phyloP scores from a whole-genome alignment of 176 grass and related monocot species.

The Aegilops longissima region DNA sequence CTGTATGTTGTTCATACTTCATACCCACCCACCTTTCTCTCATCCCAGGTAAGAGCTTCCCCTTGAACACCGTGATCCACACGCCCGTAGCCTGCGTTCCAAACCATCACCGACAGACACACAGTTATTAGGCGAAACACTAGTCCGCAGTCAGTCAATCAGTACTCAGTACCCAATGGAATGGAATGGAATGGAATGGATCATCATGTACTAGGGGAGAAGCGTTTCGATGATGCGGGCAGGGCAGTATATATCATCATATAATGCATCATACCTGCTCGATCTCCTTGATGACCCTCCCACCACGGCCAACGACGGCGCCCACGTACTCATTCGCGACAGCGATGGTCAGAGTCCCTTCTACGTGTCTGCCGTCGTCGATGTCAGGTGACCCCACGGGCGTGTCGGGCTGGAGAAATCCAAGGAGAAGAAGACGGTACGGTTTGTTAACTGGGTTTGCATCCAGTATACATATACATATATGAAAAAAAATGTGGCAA shows the following conservation, averaged over 20 bases:
- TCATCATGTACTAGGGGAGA: too few relatives aligned
- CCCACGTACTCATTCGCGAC: constrained; percentile 83
- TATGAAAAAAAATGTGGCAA: neutral
- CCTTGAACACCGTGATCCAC: constrained; percentile 92
- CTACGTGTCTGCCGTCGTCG: constrained; percentile 33
- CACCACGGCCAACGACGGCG: constrained; percentile 75
- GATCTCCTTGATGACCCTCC: constrained; percentile 91
- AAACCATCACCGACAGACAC: neutral
- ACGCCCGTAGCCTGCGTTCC: constrained; percentile 70
- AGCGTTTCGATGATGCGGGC: too few relatives aligned
- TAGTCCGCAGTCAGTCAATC: too few relatives aligned
- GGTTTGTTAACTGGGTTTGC: neutral
- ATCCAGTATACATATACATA: neutral
- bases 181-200: too few relatives aligned
- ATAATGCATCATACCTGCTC: constrained; percentile 50
- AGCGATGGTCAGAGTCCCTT: constrained; percentile 65
- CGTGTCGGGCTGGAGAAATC: constrained; percentile 40
- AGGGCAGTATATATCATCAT: too few relatives aligned
- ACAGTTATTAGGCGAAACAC: neutral
- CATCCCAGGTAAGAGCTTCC: constrained; percentile 76
- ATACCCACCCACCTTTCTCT: constrained; percentile 22
- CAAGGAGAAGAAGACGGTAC: neutral
- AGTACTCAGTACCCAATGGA: too few relatives aligned
- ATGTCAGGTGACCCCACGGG: constrained; percentile 41
- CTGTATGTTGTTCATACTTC: too few relatives aligned